Evolutionary conservation across 73 alveolate species (phyloP).

Genomic region (Tetrahymena borealis): DNA sequence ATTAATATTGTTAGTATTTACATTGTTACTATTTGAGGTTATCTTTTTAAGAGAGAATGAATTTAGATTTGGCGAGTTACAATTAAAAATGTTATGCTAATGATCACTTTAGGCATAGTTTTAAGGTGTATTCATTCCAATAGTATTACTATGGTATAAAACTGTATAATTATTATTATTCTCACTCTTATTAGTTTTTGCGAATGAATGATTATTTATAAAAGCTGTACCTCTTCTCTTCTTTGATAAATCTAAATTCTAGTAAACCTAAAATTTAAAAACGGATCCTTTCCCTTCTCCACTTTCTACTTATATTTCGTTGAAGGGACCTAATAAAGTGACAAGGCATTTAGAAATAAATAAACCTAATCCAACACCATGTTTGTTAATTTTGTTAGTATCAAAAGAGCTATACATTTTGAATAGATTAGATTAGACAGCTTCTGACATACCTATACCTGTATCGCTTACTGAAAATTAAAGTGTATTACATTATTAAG

Average conservation of each 20-base stretch:
- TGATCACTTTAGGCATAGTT: background rate
- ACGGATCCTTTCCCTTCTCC: background rate
- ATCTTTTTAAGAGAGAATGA: background rate
- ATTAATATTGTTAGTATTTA: background rate
- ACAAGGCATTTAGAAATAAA: slow-evolving; percentile 34
- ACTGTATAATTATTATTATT: background rate
- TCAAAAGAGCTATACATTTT: slow-evolving; percentile 30
- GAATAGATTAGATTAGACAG: slow-evolving; percentile 11
- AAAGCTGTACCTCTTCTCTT: background rate
- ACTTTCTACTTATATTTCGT: slow-evolving; percentile 11
- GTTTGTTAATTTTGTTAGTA: slow-evolving; percentile 13
- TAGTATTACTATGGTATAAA: background rate
- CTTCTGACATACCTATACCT: slow-evolving; percentile 34
- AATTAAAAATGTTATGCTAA: background rate
- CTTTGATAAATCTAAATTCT: background rate
- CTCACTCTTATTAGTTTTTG: background rate
- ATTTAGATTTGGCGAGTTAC: background rate
- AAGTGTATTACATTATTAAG: background rate
- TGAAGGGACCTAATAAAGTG: slow-evolving; percentile 11
- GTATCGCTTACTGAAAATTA: slow-evolving; percentile 20
- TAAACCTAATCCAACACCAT: slow-evolving; percentile 43
- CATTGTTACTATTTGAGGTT: background rate
- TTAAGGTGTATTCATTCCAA: background rate
- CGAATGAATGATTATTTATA: background rate
- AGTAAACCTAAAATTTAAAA: slow-evolving; percentile 9